phyloP scores from a whole-genome alignment of 495 filamentous ascomycete genomes.

The Annulohypoxylon maeteangense region DNA sequence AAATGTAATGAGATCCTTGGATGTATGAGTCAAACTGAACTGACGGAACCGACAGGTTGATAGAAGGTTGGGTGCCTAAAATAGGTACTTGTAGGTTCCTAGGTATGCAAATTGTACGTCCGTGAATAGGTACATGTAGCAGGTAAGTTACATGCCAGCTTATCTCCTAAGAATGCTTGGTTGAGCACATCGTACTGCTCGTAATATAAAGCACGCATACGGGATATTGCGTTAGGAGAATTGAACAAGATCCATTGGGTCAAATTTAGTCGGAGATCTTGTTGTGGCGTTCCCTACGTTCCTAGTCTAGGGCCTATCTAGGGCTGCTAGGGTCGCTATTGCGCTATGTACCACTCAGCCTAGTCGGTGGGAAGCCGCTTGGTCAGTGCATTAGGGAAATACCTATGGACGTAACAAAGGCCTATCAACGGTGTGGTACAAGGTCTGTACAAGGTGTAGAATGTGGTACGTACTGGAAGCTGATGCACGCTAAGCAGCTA shows the following conservation, averaged over 20 bases:
- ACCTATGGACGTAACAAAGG: not conserved
- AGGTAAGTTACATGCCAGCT: no score
- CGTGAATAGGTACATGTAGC: no score
- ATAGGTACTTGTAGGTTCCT: no score
- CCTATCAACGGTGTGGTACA: not conserved
- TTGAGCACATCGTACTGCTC: not conserved
- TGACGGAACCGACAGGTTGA: not conserved
- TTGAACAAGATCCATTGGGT: conserved; percentile 2
- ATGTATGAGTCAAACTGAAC: not conserved
- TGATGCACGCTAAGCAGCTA: conserved; percentile 8
- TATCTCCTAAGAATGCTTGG: not conserved
- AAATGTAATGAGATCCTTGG: not conserved
- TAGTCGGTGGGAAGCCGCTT: conserved; percentile 26
- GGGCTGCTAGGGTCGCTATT: conserved; percentile 5
- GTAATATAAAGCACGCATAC: not conserved
- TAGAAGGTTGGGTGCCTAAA: not conserved
- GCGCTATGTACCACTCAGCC: not conserved
- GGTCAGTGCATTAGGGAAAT: conserved; percentile 24
- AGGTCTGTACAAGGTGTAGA: not conserved
- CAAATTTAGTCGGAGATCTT: conserved; percentile 27
- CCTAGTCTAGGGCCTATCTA: conserved; percentile 4
- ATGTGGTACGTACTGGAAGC: not conserved
- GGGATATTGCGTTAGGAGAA: conserved; percentile 26
- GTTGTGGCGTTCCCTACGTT: conserved; percentile 13
- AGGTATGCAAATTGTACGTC: no score